Evolutionary conservation across 495 filamentous ascomycete species (phyloP).

Genomic region (Astrothelium subdiscretum): DNA sequence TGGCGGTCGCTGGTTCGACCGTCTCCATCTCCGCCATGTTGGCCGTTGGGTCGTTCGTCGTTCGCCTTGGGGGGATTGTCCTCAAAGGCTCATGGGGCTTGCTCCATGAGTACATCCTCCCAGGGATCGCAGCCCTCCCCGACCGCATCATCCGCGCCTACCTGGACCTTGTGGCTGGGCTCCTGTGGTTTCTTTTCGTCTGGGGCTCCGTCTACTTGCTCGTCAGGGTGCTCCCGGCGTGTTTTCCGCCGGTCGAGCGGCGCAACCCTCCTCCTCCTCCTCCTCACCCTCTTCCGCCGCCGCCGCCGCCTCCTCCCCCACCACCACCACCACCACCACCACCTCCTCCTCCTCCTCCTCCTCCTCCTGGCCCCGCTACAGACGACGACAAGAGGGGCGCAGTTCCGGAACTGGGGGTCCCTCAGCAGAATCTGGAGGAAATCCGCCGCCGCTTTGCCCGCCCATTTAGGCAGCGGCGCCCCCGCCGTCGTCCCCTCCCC

Average conservation of each 20-base stretch:
- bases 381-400: no score
- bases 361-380: no score
- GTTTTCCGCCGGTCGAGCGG: neutral
- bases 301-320: no score
- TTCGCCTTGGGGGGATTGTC: neutral
- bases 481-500: neutral
- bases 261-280: neutral
- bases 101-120: neutral
- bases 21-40: neutral
- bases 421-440: no score
- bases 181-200: neutral
- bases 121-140: neutral
- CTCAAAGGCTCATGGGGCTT: neutral
- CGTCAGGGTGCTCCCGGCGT: neutral
- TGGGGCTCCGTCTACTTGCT: neutral
- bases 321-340: no score
- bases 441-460: no score
- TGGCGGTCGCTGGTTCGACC: neutral
- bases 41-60: neutral
- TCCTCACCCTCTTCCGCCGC: no score
- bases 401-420: no score
- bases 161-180: neutral
- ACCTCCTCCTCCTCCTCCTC: no score
- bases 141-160: neutral
- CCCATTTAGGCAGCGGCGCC: neutral